phyloP scores from a whole-genome alignment of 768 basidiomycete genomes.

The Pholiota conissans region DNA sequence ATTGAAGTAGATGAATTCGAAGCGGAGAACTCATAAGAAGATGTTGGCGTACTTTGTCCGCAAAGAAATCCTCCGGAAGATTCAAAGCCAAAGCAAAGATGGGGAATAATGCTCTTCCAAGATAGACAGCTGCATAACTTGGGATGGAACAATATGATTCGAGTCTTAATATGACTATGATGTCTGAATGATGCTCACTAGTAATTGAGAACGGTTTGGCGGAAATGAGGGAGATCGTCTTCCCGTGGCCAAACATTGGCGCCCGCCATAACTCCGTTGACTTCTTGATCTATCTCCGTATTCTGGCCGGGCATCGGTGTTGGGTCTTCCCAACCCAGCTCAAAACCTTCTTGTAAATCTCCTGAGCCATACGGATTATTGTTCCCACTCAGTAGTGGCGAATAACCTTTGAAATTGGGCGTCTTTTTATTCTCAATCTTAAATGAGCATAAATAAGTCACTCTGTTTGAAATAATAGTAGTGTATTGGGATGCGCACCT shows the following conservation, averaged over 20 bases:
- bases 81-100: conserved; percentile 83
- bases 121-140: conserved; percentile 35
- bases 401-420: conserved; percentile 78
- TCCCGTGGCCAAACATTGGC: conserved; percentile 79
- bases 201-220: conserved; percentile 57
- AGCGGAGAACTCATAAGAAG: background rate
- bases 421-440: conserved; percentile 66
- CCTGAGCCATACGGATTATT: conserved; percentile 77
- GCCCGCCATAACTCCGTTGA: conserved; percentile 63
- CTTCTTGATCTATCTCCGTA: conserved; percentile 21
- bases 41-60: conserved; percentile 65
- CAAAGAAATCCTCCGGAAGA: conserved; percentile 74
- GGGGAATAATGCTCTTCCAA: conserved; percentile 74
- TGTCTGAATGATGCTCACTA: conserved; percentile 48
- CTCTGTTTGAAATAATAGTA: background rate
- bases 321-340: conserved; percentile 71
- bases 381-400: conserved; percentile 67
- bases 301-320: conserved; percentile 21
- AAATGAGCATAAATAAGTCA: conserved; percentile 22
- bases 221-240: conserved; percentile 50
- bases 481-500: conserved; percentile 38
- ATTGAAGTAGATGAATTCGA: background rate
- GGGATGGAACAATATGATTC: background rate
- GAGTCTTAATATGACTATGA: background rate
- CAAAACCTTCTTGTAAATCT: conserved; percentile 90